Evolutionary conservation across 2,329 filamentous ascomycete genomes (phyloP).

Genomic region (Eutypella sp.): DNA sequence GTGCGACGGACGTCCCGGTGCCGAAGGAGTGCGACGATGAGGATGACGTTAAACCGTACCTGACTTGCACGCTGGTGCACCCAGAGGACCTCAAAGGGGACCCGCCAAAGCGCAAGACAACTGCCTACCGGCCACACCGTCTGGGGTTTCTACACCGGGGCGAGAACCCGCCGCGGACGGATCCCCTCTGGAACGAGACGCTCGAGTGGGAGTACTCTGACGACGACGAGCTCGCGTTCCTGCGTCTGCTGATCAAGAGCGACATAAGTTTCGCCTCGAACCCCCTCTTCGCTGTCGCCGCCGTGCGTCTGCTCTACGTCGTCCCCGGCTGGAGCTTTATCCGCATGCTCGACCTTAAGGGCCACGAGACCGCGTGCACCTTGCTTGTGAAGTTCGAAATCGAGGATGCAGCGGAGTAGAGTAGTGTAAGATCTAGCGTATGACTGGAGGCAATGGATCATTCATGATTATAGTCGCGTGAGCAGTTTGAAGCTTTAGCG

Average conservation of each 20-base stretch:
- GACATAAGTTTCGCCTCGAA: slow-evolving; percentile 60
- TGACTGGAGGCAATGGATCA: too few relatives aligned
- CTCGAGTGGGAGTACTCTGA: slow-evolving; percentile 66
- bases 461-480: too few relatives aligned
- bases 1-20: slow-evolving; percentile 57
- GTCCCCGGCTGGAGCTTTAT: slow-evolving; percentile 58
- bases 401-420: slow-evolving; percentile 29
- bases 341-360: slow-evolving; percentile 59
- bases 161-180: slow-evolving; percentile 53
- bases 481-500: too few relatives aligned
- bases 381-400: slow-evolving; percentile 59
- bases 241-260: slow-evolving; percentile 62
- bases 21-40: slow-evolving; percentile 40
- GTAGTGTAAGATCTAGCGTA: too few relatives aligned
- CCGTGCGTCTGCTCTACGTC: slow-evolving; percentile 55
- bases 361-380: slow-evolving; percentile 57
- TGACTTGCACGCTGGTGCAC: slow-evolving; percentile 61
- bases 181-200: slow-evolving; percentile 62
- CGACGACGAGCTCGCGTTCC: slow-evolving; percentile 60
- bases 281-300: slow-evolving; percentile 55
- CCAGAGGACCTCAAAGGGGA: slow-evolving; percentile 44
- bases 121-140: slow-evolving; percentile 54
- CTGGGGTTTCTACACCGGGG: slow-evolving; percentile 52
- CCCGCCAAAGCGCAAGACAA: slow-evolving; percentile 57
- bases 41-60: slow-evolving; percentile 56